Evolutionary conservation across 176 grass and related monocot species (phyloP), one percentile per base, ranked within the genome.

Genomic region (Luzula sylvatica): DNA sequence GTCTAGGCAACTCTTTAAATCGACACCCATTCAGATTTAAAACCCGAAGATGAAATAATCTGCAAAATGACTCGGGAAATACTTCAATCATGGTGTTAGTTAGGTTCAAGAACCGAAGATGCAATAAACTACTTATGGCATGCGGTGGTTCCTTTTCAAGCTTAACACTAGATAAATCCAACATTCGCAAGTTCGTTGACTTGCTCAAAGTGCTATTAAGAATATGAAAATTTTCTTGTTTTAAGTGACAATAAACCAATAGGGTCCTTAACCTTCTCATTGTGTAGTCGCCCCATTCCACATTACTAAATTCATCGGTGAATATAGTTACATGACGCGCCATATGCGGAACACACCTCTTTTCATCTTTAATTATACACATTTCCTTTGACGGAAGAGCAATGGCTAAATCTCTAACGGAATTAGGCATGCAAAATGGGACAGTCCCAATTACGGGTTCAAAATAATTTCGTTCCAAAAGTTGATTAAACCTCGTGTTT

Each of bases 201-300:
- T 78, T 20, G 14, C 1, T 28, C 20, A 78, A 53, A 32, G 56
- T 72, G 50, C 38, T 32, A 17, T 38, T 13, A 72, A 78, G 2
- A n/a, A 38, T 23, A 29, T 66, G 11, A 11, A 24, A 26, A 23
- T 6, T 43, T 11, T 3, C 7, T 21, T 52, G 72, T 72, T 27
- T 72, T 8, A n/a, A 30, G 28, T 55, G 52, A 66, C 65, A 50
- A 66, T 71, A 78, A 38, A 78, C 56, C 16, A 78, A 56, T 18
- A 72, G 12, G 8, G 52, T 78, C 5, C 59, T 15, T 7, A 66
- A 22, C 4, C 24, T 72, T 44, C 14, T 51, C 8, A 16, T 23
- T 20, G 65, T 38, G 4, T 16, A 21, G 8, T 45, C 3, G 15
- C 28, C 20, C 26, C 26, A 26, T 1, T 32, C 52, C 29, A 52